phyloP scores from a whole-genome alignment of 2,329 filamentous ascomycete genomes.

The Aspergillus sp. region DNA sequence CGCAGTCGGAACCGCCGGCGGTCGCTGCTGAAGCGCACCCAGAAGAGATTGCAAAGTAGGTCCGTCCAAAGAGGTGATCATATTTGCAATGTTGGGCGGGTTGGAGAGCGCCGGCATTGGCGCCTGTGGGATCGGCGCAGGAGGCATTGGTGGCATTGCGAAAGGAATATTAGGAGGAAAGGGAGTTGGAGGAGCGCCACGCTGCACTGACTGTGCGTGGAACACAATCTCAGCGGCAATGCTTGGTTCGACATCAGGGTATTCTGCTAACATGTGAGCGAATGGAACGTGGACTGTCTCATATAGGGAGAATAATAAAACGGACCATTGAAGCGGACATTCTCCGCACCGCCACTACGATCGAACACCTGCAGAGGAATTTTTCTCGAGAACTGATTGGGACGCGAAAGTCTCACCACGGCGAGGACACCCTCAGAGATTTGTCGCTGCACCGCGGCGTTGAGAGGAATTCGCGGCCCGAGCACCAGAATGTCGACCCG shows the following conservation, averaged over 20 bases:
- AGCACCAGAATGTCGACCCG: conserved; percentile 78
- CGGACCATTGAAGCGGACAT: conserved; percentile 73
- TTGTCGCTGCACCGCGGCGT: conserved; percentile 78
- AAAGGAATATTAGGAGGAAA: conserved; percentile 38
- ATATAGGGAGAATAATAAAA: not conserved
- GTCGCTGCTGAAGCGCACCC: conserved; percentile 54
- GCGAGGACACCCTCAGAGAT: conserved; percentile 86
- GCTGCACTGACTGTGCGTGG: conserved; percentile 50
- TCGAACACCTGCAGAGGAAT: conserved; percentile 85
- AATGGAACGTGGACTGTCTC: not conserved
- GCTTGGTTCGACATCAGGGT: conserved; percentile 74
- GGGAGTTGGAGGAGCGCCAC: conserved; percentile 34
- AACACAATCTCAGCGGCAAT: conserved; percentile 79
- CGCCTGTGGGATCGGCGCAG: conserved; percentile 32
- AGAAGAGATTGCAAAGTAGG: conserved; percentile 70
- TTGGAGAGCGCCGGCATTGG: conserved; percentile 35
- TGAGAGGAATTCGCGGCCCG: conserved; percentile 71
- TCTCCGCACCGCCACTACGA: conserved; percentile 69
- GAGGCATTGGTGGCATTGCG: conserved; percentile 35
- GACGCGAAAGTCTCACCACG: conserved; percentile 72
- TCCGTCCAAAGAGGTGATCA: conserved; percentile 68
- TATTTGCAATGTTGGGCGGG: conserved; percentile 58
- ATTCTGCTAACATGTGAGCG: conserved; percentile 55
- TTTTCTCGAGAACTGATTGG: conserved; percentile 68
- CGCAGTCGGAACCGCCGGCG: conserved; percentile 36